Conservation (phyloP, 176 grass and related monocot species). For the Pontederia paniculata region DNA sequence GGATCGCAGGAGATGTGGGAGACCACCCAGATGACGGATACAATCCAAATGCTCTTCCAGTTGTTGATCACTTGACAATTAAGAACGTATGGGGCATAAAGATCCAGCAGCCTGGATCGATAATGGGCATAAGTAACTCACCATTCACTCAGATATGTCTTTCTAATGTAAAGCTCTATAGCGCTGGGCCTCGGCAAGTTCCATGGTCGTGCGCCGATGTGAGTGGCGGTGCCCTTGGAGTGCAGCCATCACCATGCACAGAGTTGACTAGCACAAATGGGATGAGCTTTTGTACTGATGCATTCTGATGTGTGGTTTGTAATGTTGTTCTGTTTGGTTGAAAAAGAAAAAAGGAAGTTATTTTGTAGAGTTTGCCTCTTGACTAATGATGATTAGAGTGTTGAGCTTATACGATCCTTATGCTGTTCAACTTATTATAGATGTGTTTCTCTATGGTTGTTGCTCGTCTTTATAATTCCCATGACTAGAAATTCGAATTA, state of each 20-base stretch:
- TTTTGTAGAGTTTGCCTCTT: too few relatives aligned
- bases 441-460: too few relatives aligned
- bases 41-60: slow-evolving; percentile 48
- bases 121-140: slow-evolving; percentile 50
- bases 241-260: slow-evolving; percentile 56
- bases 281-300: slow-evolving; percentile 51
- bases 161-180: slow-evolving; percentile 50
- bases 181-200: background rate
- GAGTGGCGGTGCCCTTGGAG: slow-evolving; percentile 51
- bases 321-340: too few relatives aligned
- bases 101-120: slow-evolving; percentile 57
- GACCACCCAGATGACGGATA: slow-evolving; percentile 54
- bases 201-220: slow-evolving; percentile 58
- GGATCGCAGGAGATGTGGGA: slow-evolving; percentile 59
- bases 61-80: slow-evolving; percentile 43
- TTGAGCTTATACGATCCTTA: too few relatives aligned
- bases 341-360: too few relatives aligned
- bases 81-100: slow-evolving; percentile 70
- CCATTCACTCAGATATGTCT: slow-evolving; percentile 63
- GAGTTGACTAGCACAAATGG: slow-evolving; percentile 48
- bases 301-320: slow-evolving; percentile 20
- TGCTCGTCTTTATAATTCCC: too few relatives aligned
- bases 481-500: too few relatives aligned
- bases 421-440: too few relatives aligned
- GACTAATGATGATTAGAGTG: too few relatives aligned